phyloP scores from a whole-genome alignment of 768 basidiomycete species.

The Suillus tomentosus region DNA sequence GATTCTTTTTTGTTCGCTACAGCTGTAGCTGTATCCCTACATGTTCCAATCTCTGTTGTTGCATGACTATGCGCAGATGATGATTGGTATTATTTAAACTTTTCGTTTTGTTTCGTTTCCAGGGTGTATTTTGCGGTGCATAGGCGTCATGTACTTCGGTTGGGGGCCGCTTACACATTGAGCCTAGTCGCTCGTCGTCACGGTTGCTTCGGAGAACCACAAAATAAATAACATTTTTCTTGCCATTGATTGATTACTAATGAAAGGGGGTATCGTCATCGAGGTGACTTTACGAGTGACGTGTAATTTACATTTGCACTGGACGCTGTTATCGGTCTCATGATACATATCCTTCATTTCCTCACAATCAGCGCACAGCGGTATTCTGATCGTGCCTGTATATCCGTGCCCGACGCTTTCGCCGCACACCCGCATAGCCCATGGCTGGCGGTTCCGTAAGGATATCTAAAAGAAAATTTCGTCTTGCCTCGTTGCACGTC shows the following conservation, averaged over 20 bases:
- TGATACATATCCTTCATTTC: background rate
- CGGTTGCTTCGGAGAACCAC: background rate
- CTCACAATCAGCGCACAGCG: background rate
- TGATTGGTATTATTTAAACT: conserved; percentile 32
- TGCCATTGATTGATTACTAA: background rate
- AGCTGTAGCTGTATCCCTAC: conserved; percentile 41
- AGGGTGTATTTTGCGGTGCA: background rate
- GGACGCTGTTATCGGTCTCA: background rate
- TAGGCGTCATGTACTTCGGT: background rate
- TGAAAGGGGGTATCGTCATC: background rate
- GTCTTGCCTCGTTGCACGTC: background rate
- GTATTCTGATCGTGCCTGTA: background rate
- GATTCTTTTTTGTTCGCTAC: conserved; percentile 20
- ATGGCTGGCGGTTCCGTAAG: no score
- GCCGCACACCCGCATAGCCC: no score
- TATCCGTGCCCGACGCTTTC: background rate
- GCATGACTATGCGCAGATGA: conserved; percentile 22
- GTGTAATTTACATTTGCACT: background rate
- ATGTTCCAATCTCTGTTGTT: conserved; percentile 22
- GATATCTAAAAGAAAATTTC: background rate
- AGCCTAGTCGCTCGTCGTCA: background rate
- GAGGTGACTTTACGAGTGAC: background rate
- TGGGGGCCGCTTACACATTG: background rate
- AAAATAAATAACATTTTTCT: conserved; percentile 2
- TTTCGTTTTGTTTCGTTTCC: background rate